A percentile compares a stretch with the other conserved stretches of the same genome.
These are phyloP conservation scores for Sclerotinia trifoliorum DNA, from an alignment of 2,329 filamentous ascomycete species.

Conservation along the genomic window DNA sequence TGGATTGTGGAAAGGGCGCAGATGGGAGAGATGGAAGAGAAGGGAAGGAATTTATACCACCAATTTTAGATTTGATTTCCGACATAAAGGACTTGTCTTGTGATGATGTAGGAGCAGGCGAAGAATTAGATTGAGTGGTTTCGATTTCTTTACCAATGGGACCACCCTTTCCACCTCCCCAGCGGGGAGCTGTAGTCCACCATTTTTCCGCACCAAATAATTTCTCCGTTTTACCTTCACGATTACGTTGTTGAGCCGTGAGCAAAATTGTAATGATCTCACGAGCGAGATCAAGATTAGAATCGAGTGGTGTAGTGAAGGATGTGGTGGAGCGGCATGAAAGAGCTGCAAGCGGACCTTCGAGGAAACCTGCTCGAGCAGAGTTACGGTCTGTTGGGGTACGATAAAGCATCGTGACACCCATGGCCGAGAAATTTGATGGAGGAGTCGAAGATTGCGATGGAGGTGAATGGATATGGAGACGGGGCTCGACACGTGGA, in stretches of 20 bases:
- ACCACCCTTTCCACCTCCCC: conserved; percentile 62
- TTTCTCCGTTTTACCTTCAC: conserved; percentile 56
- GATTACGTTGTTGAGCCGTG: conserved; percentile 62
- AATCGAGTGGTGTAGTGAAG: conserved; percentile 56
- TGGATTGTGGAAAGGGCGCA: conserved; percentile 18
- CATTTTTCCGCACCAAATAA: conserved; percentile 58
- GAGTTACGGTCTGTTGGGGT: conserved; percentile 58
- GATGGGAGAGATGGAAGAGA: background rate
- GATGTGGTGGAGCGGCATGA: conserved; percentile 55
- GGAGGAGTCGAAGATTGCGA: conserved; percentile 37
- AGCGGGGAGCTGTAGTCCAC: conserved; percentile 61
- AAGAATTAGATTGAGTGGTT: conserved; percentile 10
- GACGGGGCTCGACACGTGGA: conserved; percentile 57
- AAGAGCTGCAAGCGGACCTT: conserved; percentile 61
- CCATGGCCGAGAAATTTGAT: conserved; percentile 56
- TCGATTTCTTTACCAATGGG: conserved; percentile 57
- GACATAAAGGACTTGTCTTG: background rate
- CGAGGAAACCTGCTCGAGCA: conserved; percentile 57
- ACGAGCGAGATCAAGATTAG: conserved; percentile 59
- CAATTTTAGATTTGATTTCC: conserved; percentile 28
- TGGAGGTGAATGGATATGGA: conserved; percentile 49
- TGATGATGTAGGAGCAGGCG: background rate
- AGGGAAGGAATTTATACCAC: conserved; percentile 26
- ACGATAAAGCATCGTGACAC: conserved; percentile 57
- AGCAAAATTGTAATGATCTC: conserved; percentile 60